phyloP scores from a whole-genome alignment of 768 basidiomycete species.

The Suillus paluster region DNA sequence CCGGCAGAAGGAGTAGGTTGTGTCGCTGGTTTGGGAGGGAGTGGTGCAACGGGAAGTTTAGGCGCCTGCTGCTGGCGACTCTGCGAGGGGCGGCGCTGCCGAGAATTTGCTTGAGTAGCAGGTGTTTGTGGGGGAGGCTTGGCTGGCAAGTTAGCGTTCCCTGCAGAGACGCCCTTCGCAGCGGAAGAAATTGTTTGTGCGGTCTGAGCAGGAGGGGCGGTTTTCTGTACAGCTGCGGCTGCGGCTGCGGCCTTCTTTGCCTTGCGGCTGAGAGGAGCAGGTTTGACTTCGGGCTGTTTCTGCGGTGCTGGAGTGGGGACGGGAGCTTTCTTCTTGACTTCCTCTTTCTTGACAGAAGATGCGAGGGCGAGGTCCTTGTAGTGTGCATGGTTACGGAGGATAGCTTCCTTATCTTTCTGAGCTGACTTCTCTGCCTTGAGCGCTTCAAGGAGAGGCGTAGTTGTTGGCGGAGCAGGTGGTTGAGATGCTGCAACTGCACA shows the following conservation, averaged over 20 bases:
- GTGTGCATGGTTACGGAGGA: constrained; percentile 72
- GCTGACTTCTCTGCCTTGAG: constrained; percentile 77
- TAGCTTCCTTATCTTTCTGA: constrained; percentile 74
- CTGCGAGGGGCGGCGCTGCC: constrained; percentile 21
- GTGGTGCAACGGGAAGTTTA: constrained; percentile 16
- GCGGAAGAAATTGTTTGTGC: neutral
- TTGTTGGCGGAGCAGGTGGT: constrained; percentile 66
- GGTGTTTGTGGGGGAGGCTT: constrained; percentile 16
- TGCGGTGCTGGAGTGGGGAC: constrained; percentile 21
- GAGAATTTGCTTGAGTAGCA: constrained; percentile 7
- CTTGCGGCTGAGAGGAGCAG: constrained; percentile 39
- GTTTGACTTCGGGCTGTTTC: constrained; percentile 38
- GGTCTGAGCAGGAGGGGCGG: constrained; percentile 20
- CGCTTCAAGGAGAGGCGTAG: constrained; percentile 92
- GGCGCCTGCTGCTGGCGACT: constrained; percentile 19
- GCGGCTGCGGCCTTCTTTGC: constrained; percentile 38
- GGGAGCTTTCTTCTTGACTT: constrained; percentile 44
- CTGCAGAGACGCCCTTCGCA: constrained; percentile 11
- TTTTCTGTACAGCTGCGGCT: constrained; percentile 23
- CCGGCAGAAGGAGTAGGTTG: neutral
- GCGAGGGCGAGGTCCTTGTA: constrained; percentile 56
- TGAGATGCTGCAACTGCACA: constrained; percentile 66
- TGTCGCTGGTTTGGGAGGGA: constrained; percentile 1
- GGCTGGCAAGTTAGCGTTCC: constrained; percentile 13
- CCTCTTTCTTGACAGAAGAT: constrained; percentile 38